Evolutionary conservation across 371 early-diverging fungal species (phyloP), one percentile per base, ranked within the genome.

Genomic region (Phascolomyces articulosus): DNA sequence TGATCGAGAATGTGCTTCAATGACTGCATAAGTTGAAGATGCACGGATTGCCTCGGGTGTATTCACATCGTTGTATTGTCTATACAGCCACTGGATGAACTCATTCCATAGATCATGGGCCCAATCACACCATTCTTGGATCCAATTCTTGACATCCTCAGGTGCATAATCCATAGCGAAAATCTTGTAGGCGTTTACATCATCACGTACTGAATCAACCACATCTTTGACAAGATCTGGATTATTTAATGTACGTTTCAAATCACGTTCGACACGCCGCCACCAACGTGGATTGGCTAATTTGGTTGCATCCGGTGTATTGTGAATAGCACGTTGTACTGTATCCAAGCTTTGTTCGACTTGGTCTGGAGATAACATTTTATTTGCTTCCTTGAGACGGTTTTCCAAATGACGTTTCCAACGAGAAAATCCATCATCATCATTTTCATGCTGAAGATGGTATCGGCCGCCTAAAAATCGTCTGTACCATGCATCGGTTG

Each of bases 121-220:
- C 3, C 20, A 40, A 15, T 44, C 38, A 15, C 40, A n/a, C 61
- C 61, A 61, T n/a, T 55, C 56, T 10, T 20, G 20, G 40, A 54
- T 16, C 65, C 65, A 65, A 28, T 55, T 71, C 64, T 15, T 63
- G 28, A 3, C 65, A 67, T 41, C 71, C 59, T 54, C 67, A 62
- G 48, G 72, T 11, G 57, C 77, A 65, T 78, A 78, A 55, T 81
- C 79, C 56, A 73, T 70, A 7, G 74, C 79, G 63, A 78, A 78
- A 38, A 77, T 71, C 70, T 77, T 77, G 63, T 79, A 82, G 9
- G 74, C 75, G 53, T 68, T 65, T 20, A 79, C 64, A 24, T 82
- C 77, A 28, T 69, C 69, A 4, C 61, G 62, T 6, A 82, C 44
- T 0, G 75, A 65, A 0, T 72, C 73, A 29, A 72, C 55, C 0